These are phyloP conservation scores for Quercus variabilis DNA, from an alignment of 306 rosid species.

Conservation along the genomic window DNA sequence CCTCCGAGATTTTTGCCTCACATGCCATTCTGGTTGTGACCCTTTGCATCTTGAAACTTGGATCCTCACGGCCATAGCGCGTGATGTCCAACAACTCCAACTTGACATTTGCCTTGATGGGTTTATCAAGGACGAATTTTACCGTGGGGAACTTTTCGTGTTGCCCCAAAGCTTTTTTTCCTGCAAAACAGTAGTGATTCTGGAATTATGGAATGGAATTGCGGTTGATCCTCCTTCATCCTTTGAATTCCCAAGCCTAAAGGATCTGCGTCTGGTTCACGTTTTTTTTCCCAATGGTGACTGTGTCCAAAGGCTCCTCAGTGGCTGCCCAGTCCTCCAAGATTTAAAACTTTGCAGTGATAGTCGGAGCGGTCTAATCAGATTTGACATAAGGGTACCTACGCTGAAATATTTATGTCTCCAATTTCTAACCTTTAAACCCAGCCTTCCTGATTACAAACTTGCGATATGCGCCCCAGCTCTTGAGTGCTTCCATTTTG, in stretches of 20 bases:
- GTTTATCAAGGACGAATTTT: not conserved
- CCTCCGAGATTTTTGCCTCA: too few species aligned
- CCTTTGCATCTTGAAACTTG: too few species aligned
- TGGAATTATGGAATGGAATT: not conserved
- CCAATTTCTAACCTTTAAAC: not conserved
- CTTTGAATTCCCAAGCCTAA: conserved; percentile 10
- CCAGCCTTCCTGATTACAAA: too few species aligned
- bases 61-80: too few species aligned
- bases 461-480: not conserved
- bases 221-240: not conserved
- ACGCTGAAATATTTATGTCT: not conserved
- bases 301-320: not conserved
- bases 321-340: not conserved
- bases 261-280: not conserved
- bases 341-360: not conserved
- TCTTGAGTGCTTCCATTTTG: not conserved
- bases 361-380: too few species aligned
- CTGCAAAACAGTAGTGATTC: not conserved
- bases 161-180: conserved; percentile 2
- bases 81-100: too few species aligned
- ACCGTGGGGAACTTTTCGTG: not conserved
- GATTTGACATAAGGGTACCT: not conserved
- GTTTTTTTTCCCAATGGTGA: not conserved
- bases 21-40: too few species aligned
- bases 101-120: too few species aligned